A percentile compares a stretch with the other conserved stretches of the same genome.
Evolutionary conservation across 2,329 filamentous ascomycete genomes (phyloP).

Genomic region (Neopestalotiopsis clavispora): DNA sequence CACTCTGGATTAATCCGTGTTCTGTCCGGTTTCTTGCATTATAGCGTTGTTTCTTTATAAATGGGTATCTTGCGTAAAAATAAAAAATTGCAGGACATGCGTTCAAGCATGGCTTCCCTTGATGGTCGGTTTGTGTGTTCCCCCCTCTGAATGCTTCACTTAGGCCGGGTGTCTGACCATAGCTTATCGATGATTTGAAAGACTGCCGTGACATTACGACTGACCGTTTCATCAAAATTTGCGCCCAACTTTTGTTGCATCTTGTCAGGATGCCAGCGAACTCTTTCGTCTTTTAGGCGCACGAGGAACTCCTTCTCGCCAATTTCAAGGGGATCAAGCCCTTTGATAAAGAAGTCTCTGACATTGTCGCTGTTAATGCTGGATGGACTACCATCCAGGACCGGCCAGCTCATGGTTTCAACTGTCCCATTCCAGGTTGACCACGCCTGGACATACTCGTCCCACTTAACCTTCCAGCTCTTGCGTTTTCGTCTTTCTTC

Average conservation of each 20-base stretch:
- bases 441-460: constrained; percentile 70
- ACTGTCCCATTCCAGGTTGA: constrained; percentile 50
- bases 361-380: constrained; percentile 29
- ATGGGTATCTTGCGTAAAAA: constrained; percentile 5
- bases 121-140: background rate
- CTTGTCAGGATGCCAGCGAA: constrained; percentile 98
- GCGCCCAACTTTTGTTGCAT: constrained; percentile 87
- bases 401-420: constrained; percentile 70
- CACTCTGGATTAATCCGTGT: background rate
- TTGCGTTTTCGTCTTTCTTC: constrained; percentile 64
- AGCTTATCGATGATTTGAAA: constrained; percentile 89
- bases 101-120: background rate
- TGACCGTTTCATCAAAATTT: constrained; percentile 70
- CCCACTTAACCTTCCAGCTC: constrained; percentile 66
- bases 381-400: constrained; percentile 60
- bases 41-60: background rate
- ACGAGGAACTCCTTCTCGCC: constrained; percentile 52
- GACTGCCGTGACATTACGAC: constrained; percentile 83
- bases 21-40: background rate
- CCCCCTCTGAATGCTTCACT: constrained; percentile 17
- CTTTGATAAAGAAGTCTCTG: constrained; percentile 64
- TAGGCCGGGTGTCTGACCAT: constrained; percentile 67
- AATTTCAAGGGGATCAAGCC: constrained; percentile 47
- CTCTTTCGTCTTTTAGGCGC: constrained; percentile 79
- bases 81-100: background rate